These are phyloP conservation scores for Syzygium grande DNA, from an alignment of 345 rosid species.

Conservation along the genomic window DNA sequence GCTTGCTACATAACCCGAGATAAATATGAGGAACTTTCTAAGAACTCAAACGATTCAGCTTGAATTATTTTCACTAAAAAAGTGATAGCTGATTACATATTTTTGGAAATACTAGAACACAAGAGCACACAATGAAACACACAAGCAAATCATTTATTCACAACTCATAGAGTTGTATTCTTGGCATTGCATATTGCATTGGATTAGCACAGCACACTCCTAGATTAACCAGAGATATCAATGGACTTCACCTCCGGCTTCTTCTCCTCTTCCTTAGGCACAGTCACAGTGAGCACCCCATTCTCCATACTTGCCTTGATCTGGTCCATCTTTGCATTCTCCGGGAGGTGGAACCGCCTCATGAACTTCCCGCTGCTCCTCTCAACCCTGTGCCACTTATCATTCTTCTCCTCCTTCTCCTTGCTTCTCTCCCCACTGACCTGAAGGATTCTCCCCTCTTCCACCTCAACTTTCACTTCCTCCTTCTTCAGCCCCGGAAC, in stretches of 20 bases:
- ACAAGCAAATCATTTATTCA: neutral
- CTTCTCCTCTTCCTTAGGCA: conserved; percentile 16
- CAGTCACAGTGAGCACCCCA: conserved; percentile 16
- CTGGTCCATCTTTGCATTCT: conserved; percentile 17
- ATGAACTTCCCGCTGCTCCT: conserved; percentile 14
- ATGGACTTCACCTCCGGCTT: conserved; percentile 12
- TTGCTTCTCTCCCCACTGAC: conserved; percentile 16
- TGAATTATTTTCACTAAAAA: neutral
- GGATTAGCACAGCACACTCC: neutral
- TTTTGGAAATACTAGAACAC: neutral
- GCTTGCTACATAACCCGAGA: neutral
- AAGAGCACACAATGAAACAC: neutral
- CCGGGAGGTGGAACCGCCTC: conserved; percentile 21
- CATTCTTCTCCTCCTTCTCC: conserved; percentile 17
- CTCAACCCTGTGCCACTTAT: conserved; percentile 24
- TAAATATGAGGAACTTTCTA: neutral
- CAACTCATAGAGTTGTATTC: neutral
- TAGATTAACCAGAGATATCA: neutral
- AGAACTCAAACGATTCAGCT: neutral
- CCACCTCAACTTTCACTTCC: conserved; percentile 24
- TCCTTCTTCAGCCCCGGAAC: conserved; percentile 20
- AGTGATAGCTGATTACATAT: neutral
- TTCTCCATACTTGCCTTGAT: conserved; percentile 17
- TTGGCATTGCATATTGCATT: neutral
- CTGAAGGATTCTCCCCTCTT: conserved; percentile 17